Evolutionary conservation across 352 stramenopile genomes (phyloP).

Genomic region (Globisporangium orthogonon): DNA sequence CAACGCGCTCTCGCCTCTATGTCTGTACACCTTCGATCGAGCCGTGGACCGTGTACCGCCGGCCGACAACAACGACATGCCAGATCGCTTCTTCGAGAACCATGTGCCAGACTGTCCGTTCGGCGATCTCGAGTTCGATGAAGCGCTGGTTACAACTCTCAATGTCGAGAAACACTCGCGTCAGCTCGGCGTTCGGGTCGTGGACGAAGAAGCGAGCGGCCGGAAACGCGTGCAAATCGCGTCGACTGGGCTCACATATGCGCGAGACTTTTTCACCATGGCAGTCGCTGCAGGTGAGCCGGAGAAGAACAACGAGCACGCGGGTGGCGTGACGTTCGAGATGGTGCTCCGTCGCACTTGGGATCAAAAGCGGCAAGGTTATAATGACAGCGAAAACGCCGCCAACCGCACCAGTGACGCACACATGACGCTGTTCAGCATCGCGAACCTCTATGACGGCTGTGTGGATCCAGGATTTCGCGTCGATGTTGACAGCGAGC

Average conservation of each 20-base stretch:
- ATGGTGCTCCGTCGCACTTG: slow-evolving; percentile 34
- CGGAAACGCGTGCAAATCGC: slow-evolving; percentile 39
- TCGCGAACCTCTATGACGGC: slow-evolving; percentile 50
- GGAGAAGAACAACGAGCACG: background rate
- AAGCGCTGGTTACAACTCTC: slow-evolving; percentile 35
- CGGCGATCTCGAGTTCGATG: slow-evolving; percentile 47
- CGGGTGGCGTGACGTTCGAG: slow-evolving; percentile 56
- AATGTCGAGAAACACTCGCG: slow-evolving; percentile 18
- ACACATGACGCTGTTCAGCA: slow-evolving; percentile 69
- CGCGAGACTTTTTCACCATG: slow-evolving; percentile 41
- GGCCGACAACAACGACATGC: background rate
- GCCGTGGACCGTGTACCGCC: background rate
- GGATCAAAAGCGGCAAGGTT: background rate
- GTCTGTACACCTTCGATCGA: slow-evolving; percentile 39
- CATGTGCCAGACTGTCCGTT: slow-evolving; percentile 42
- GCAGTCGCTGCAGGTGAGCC: slow-evolving; percentile 11
- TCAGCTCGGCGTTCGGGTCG: slow-evolving; percentile 42
- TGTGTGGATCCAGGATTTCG: slow-evolving; percentile 67
- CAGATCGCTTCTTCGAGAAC: slow-evolving; percentile 14
- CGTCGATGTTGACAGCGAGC: slow-evolving; percentile 47
- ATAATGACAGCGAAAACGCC: background rate
- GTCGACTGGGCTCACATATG: slow-evolving; percentile 37
- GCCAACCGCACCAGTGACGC: slow-evolving; percentile 15
- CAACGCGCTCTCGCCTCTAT: slow-evolving; percentile 13
- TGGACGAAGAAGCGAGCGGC: slow-evolving; percentile 17